Base-by-base conservation (phyloP, 345 rosid genomes). In the Sonneratia caseolaris region DNA sequence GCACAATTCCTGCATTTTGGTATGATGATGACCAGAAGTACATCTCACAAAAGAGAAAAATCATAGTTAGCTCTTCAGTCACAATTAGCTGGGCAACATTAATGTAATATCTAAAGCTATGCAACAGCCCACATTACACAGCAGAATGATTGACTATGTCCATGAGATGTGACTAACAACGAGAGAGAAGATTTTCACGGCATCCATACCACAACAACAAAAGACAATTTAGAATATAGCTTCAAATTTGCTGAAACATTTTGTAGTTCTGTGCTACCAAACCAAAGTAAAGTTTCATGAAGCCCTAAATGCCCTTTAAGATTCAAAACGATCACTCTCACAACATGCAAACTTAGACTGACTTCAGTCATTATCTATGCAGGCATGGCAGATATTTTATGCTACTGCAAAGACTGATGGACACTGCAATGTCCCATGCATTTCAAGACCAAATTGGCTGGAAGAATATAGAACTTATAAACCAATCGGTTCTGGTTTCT, bases 41-140 rank as follows among this genome's bases (percentile, higher is more conserved):
- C 97, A 87, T 95, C 99, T 95, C 99, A 92, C 85, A 91, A 82
- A 90, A 90, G 96, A 90, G 93, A 87, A 89, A 82, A 86, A 82
- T 81, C 89, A 92, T 84, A 92, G 93, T 95, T 84, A 92, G 90
- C 70, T 91, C 86, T 72, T 84, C 86, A 69, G 75, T 78, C 78
- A 86, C 71, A 35, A 72, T 65, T 62, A 8, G 38, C 14, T 22
- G 19, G 3, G 5, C 4, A 5, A 53, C 24, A 53, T 53, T 53
- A 53, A 53, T 15, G 3, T 1, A 15, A 53, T 53, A 53, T 19
- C 57, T 16, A 53, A 53, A 16, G 22, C 57, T 16, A 27, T 48
- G 18, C 14, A 2, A 48, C 18, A 11, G 3, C 18, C 18, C 16
- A 27, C 18, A 48, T 11, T 11, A 48, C 55, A 48, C 55, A 10